Conservation (phyloP, 2,329 filamentous ascomycete species). For the Plenodomus biglobosus region DNA sequence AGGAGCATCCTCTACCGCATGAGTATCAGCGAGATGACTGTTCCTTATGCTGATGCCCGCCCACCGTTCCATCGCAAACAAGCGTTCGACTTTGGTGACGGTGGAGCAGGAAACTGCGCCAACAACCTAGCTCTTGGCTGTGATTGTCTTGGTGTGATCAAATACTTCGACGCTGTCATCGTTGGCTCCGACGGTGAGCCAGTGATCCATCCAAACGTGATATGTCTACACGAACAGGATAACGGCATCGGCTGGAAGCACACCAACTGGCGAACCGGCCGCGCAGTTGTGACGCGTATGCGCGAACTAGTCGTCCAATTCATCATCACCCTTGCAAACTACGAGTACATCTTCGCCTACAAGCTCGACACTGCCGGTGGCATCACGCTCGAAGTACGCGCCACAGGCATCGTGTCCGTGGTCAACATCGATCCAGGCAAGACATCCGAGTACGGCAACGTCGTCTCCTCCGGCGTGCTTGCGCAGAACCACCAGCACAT, state of each 20-base stretch:
- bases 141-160: constrained; percentile 68
- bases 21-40: constrained; percentile 68
- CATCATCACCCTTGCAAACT: constrained; percentile 69
- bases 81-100: constrained; percentile 72
- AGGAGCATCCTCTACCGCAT: constrained; percentile 67
- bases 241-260: constrained; percentile 58
- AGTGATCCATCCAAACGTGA: constrained; percentile 58
- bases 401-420: constrained; percentile 67
- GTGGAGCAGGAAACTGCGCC: constrained; percentile 65
- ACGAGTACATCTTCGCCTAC: constrained; percentile 69
- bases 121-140: constrained; percentile 70
- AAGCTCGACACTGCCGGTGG: constrained; percentile 66
- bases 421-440: constrained; percentile 62
- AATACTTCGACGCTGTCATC: constrained; percentile 63
- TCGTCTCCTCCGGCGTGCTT: constrained; percentile 64
- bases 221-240: constrained; percentile 71
- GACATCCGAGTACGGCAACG: constrained; percentile 59
- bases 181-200: constrained; percentile 58
- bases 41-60: constrained; percentile 67
- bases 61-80: constrained; percentile 68
- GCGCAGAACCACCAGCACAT: constrained; percentile 73
- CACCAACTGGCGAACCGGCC: constrained; percentile 64
- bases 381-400: constrained; percentile 62
- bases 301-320: constrained; percentile 67
- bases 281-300: constrained; percentile 62